Conservation (phyloP, 768 basidiomycete genomes). For the Lyophyllum atratum region DNA sequence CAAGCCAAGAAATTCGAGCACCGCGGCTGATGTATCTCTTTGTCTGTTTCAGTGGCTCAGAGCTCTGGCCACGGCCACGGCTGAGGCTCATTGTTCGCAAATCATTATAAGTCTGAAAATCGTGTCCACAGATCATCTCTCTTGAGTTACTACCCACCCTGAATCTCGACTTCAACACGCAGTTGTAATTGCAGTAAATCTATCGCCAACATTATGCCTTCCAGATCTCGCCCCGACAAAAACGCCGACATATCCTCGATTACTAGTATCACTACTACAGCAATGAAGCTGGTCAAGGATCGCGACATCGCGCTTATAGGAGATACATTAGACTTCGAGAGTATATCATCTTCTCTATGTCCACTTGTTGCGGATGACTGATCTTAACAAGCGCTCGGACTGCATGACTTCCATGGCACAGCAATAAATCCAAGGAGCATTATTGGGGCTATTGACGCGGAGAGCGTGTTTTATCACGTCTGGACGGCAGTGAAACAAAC, state of each 20-base stretch:
- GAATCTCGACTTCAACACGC: background rate
- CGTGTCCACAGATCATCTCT: background rate
- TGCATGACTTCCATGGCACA: constrained; percentile 29
- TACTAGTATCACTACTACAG: constrained; percentile 1
- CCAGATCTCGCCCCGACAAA: constrained; percentile 4
- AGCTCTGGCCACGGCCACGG: constrained; percentile 5
- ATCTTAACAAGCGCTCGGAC: constrained; percentile 18
- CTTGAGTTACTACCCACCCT: background rate
- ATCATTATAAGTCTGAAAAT: background rate
- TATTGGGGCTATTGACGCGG: constrained; percentile 15
- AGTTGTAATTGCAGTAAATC: background rate
- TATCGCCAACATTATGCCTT: background rate
- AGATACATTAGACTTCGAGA: constrained; percentile 43
- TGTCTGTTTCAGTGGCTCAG: background rate
- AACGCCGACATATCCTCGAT: background rate
- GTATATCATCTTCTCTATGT: constrained; percentile 29
- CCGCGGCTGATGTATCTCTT: background rate
- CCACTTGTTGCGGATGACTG: background rate
- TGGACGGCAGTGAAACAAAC: constrained; percentile 33
- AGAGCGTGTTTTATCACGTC: constrained; percentile 27
- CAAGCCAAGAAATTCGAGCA: background rate
- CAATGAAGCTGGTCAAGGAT: constrained; percentile 18
- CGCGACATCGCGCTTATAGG: constrained; percentile 39
- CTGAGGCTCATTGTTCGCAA: constrained; percentile 1
- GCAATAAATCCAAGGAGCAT: constrained; percentile 23